These are phyloP conservation scores for Didymella pomorum DNA, from an alignment of 2,329 filamentous ascomycete genomes.

Conservation along the genomic window DNA sequence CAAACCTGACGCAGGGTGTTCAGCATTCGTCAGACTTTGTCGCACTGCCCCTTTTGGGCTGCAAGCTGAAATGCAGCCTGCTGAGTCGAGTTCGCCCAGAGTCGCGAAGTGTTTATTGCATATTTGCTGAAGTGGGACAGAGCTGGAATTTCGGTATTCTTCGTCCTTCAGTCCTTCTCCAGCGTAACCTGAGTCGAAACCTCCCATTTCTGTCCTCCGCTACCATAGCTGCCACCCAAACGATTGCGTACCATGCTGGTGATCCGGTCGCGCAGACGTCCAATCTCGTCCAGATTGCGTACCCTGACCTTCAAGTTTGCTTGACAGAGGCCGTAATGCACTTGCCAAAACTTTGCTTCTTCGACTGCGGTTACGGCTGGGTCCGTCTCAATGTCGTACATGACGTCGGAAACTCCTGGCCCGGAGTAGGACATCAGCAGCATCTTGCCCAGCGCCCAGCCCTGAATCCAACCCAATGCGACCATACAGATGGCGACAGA, in stretches of 20 bases:
- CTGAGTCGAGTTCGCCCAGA: conserved; percentile 34
- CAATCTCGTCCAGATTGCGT: conserved; percentile 68
- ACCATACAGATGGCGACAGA: conserved; percentile 90
- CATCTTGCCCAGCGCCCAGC: conserved; percentile 88
- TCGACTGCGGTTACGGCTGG: conserved; percentile 78
- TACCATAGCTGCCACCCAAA: conserved; percentile 86
- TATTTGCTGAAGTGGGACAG: conserved; percentile 21
- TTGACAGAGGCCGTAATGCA: conserved; percentile 96
- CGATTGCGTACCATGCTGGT: conserved; percentile 82
- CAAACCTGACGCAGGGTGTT: conserved; percentile 21
- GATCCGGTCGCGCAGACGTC: conserved; percentile 77
- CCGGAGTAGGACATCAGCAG: conserved; percentile 87
- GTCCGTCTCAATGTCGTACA: conserved; percentile 85
- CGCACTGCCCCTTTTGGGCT: conserved; percentile 31
- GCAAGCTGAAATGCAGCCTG: conserved; percentile 24
- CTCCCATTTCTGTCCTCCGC: conserved; percentile 86
- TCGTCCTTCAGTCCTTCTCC: conserved; percentile 54
- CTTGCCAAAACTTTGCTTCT: conserved; percentile 97
- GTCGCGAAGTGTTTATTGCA: conserved; percentile 31
- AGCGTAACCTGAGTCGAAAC: conserved; percentile 82
- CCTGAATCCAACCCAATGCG: conserved; percentile 80
- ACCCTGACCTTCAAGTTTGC: conserved; percentile 87
- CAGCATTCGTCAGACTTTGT: conserved; percentile 16
- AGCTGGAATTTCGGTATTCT: conserved; percentile 20
- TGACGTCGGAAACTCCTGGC: conserved; percentile 71